Conservation (phyloP, 2,329 filamentous ascomycete species). For the Cercospora sp. region DNA sequence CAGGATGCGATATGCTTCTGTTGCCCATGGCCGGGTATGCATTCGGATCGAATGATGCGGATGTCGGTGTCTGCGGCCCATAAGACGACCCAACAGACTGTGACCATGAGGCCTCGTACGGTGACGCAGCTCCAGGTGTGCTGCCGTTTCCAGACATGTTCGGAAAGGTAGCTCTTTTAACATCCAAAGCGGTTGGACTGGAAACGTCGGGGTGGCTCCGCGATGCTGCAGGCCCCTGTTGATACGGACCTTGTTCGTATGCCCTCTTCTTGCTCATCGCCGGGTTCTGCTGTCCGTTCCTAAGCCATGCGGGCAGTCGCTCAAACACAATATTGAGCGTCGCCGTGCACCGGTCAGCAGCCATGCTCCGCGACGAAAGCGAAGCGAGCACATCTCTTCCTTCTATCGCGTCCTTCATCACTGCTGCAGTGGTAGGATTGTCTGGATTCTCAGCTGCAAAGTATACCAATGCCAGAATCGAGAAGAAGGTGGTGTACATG, state of each 20-base stretch:
- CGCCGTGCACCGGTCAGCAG: conserved; percentile 80
- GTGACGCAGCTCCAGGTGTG: conserved; percentile 19
- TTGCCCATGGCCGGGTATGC: conserved; percentile 19
- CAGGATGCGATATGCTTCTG: conserved; percentile 25
- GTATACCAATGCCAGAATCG: conserved; percentile 75
- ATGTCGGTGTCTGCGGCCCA: conserved; percentile 32
- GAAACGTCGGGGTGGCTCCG: conserved; percentile 36
- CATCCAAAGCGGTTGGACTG: conserved; percentile 13
- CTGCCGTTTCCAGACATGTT: conserved; percentile 20
- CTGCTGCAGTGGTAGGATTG: conserved; percentile 71
- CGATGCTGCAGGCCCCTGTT: conserved; percentile 24
- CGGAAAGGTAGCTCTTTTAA: conserved; percentile 35
- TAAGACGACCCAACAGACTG: conserved; percentile 30
- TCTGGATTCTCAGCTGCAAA: conserved; percentile 79
- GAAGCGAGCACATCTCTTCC: conserved; percentile 80
- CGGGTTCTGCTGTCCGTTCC: conserved; percentile 49
- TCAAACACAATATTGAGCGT: conserved; percentile 81
- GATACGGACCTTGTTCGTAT: conserved; percentile 29
- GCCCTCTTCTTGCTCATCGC: conserved; percentile 52
- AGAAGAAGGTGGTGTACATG: conserved; percentile 80
- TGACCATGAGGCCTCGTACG: conserved; percentile 29
- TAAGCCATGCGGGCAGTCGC: conserved; percentile 64
- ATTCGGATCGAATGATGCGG: conserved; percentile 27
- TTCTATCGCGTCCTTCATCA: conserved; percentile 80
- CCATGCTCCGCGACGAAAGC: conserved; percentile 80